Evolutionary conservation across 208 protist species (phyloP).

Genomic region (Perkinsela sp.): DNA sequence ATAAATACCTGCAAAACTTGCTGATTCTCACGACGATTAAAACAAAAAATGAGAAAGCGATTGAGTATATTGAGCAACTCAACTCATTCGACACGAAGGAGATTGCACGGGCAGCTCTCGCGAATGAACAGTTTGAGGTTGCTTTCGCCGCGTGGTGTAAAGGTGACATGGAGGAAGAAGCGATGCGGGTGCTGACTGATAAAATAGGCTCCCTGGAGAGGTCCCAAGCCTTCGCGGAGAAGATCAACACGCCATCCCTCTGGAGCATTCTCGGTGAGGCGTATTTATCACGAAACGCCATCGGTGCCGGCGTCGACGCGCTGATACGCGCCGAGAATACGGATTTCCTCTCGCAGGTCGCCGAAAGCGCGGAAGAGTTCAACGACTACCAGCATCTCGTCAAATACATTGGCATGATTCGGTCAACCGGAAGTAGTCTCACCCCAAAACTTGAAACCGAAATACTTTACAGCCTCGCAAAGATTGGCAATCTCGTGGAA

Average conservation of each 20-base stretch:
- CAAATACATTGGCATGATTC: constrained; percentile 90
- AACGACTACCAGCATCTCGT: constrained; percentile 83
- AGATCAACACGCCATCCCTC: constrained; percentile 63
- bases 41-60: constrained; percentile 72
- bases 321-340: constrained; percentile 92
- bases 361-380: constrained; percentile 53
- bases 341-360: constrained; percentile 62
- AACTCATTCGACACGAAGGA: constrained; percentile 95
- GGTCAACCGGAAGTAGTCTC: constrained; percentile 45
- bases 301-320: constrained; percentile 82
- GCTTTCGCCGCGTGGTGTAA: constrained; percentile 97
- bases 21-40: constrained; percentile 98
- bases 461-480: constrained; percentile 82
- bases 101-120: constrained; percentile 83
- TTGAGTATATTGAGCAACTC: constrained; percentile 92
- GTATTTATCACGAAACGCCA: constrained; percentile 57
- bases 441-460: constrained; percentile 89
- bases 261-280: constrained; percentile 78
- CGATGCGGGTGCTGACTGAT: constrained; percentile 84
- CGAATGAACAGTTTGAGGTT: constrained; percentile 80
- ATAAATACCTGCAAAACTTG: constrained; percentile 97
- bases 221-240: constrained; percentile 77
- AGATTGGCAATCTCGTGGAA: constrained; percentile 80
- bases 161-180: constrained; percentile 77
- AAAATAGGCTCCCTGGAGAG: constrained; percentile 78